Conservation (phyloP, 306 rosid species). For the Cicer chorassanicum region DNA sequence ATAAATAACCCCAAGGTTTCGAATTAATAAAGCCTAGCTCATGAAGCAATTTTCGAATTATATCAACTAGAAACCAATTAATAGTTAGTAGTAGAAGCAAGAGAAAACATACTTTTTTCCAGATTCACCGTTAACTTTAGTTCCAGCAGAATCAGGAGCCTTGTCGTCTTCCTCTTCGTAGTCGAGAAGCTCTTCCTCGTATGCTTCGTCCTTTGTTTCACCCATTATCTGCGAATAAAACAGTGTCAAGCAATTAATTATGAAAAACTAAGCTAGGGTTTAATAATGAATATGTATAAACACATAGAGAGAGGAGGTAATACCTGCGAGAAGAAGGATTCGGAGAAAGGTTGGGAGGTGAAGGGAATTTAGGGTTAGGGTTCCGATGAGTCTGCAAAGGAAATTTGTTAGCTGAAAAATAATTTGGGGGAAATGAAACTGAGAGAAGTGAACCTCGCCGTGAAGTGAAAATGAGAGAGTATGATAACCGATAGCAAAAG, state of each 20-base stretch:
- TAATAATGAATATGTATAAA: neutral
- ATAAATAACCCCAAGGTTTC: neutral
- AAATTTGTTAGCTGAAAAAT: slow-evolving; percentile 73
- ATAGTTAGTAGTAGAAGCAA: neutral
- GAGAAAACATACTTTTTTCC: slow-evolving; percentile 68
- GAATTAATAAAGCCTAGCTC: neutral
- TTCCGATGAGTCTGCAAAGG: slow-evolving; percentile 70
- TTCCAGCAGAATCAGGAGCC: slow-evolving; percentile 73
- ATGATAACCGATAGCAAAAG: neutral
- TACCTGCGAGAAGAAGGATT: slow-evolving; percentile 56
- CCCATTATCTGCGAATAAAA: slow-evolving; percentile 71
- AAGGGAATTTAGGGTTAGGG: slow-evolving; percentile 36
- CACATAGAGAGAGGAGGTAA: neutral
- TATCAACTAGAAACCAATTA: neutral
- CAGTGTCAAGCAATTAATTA: slow-evolving; percentile 1
- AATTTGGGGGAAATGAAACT: slow-evolving; percentile 41
- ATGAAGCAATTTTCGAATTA: neutral
- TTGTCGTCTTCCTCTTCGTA: slow-evolving; percentile 96
- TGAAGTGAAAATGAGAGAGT: neutral
- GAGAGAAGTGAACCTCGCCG: slow-evolving; percentile 43
- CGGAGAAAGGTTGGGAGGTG: neutral
- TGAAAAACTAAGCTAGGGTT: slow-evolving; percentile 42
- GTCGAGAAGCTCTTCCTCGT: slow-evolving; percentile 96
- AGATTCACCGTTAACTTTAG: slow-evolving; percentile 89
- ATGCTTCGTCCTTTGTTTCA: slow-evolving; percentile 84